Evolutionary conservation across 2,329 filamentous ascomycete genomes (phyloP).

Genomic region (Monilinia aucupariae): DNA sequence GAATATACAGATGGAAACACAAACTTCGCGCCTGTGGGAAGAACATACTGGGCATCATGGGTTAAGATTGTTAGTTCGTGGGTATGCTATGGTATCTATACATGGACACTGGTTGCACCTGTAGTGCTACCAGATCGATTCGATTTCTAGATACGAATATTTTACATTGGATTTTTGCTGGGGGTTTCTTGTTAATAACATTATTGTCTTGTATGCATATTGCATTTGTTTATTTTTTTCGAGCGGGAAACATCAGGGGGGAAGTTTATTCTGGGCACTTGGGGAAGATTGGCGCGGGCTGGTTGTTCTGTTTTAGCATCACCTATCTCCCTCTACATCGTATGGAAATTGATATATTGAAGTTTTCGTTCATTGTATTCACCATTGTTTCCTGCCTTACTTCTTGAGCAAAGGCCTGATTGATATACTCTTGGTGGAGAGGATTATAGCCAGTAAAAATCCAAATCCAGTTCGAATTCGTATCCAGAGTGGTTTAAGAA

Average conservation of each 20-base stretch:
- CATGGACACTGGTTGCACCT: conserved; percentile 87
- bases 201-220: conserved; percentile 13
- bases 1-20: conserved; percentile 59
- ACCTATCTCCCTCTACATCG: not conserved
- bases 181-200: not conserved
- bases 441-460: not conserved
- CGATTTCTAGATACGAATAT: conserved; percentile 35
- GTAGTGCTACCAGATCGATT: conserved; percentile 82
- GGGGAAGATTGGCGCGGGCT: not conserved
- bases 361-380: not conserved
- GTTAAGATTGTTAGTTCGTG: conserved; percentile 97
- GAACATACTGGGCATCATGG: conserved; percentile 97
- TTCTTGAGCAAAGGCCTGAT: not conserved
- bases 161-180: not conserved
- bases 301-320: not conserved
- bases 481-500: conserved; percentile 4
- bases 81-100: conserved; percentile 92
- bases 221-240: conserved; percentile 10
- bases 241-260: not conserved
- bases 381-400: not conserved
- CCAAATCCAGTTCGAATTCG: not conserved
- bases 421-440: not conserved
- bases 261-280: not conserved
- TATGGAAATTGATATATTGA: not conserved
- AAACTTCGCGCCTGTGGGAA: conserved; percentile 86